phyloP scores from a whole-genome alignment of 2,329 filamentous ascomycete species.

The Xylariomycetidae sp. region DNA sequence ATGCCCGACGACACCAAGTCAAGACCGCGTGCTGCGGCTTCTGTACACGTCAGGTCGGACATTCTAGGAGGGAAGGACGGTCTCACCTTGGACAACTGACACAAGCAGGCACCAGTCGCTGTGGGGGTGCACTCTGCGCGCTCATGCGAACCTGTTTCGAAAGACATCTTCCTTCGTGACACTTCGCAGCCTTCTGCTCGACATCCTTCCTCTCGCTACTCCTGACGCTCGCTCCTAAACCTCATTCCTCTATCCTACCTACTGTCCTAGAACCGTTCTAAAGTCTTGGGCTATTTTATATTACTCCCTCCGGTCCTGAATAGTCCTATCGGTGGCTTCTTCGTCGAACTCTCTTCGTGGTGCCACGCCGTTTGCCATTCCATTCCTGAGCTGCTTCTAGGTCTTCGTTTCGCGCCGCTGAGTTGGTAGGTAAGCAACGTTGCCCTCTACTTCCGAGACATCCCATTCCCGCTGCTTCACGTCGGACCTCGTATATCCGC shows the following conservation, averaged over 20 bases:
- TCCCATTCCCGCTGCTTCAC: conserved; percentile 18
- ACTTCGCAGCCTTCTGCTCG: too few relatives aligned
- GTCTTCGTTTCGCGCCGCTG: conserved; percentile 7
- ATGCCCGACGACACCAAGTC: too few relatives aligned
- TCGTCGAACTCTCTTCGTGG: not conserved
- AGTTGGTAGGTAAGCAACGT: conserved; percentile 16
- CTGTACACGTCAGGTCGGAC: too few relatives aligned
- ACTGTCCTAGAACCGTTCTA: conserved; percentile 6
- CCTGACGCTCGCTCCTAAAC: too few relatives aligned
- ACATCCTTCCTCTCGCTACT: too few relatives aligned
- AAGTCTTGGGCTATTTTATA: not conserved
- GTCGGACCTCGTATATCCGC: conserved; percentile 9
- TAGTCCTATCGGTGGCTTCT: not conserved
- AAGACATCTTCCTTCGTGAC: not conserved
- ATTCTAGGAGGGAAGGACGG: too few relatives aligned
- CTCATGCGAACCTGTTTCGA: conserved; percentile 1
- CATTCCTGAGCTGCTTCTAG: conserved; percentile 17
- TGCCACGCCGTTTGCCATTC: conserved; percentile 9
- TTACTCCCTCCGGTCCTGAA: not conserved
- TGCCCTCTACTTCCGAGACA: conserved; percentile 18
- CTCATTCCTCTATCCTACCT: conserved; percentile 1
- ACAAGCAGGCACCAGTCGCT: too few relatives aligned
- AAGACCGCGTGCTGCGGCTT: too few relatives aligned
- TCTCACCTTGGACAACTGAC: too few relatives aligned
- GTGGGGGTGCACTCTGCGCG: too few relatives aligned